Evolutionary conservation across 768 basidiomycete species (phyloP).

Genomic region (Kwoniella dejecticola): DNA sequence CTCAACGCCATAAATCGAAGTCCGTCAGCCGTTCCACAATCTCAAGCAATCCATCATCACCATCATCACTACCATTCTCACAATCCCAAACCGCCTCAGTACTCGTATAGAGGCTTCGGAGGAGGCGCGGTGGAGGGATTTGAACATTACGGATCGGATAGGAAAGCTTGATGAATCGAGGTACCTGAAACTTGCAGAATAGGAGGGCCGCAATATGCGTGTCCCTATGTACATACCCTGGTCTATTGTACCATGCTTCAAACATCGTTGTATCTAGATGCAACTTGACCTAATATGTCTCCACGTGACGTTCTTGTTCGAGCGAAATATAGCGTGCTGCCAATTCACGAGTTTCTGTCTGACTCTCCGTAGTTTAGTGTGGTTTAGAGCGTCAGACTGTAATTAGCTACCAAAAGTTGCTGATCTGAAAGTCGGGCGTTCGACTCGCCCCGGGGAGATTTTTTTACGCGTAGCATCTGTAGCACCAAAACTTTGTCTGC

Average conservation of each 20-base stretch:
- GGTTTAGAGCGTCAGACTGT: constrained; percentile 34
- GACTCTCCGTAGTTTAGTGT: constrained; percentile 30
- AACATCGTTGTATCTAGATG: too few species aligned
- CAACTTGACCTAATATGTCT: too few species aligned
- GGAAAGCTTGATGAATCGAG: neutral
- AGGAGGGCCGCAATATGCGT: too few species aligned
- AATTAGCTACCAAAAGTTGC: constrained; percentile 23
- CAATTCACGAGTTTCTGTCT: too few species aligned
- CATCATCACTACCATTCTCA: neutral
- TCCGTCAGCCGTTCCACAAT: neutral
- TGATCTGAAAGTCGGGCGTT: constrained; percentile 33
- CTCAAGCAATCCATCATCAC: constrained; percentile 4
- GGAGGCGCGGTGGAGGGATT: constrained; percentile 1
- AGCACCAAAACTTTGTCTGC: neutral
- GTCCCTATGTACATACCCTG: neutral
- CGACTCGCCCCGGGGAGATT: constrained; percentile 31
- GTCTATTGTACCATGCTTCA: too few species aligned
- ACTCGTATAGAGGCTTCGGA: neutral
- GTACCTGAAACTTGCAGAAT: neutral
- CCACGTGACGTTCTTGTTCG: too few species aligned
- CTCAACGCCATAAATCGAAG: neutral
- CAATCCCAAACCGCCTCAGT: neutral
- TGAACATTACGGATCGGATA: constrained; percentile 2
- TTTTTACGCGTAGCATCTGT: constrained; percentile 4
- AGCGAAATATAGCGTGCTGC: too few species aligned